Evolutionary conservation across 352 stramenopile genomes (phyloP), one percentile per base, ranked within the genome.

Genomic region (Peronospora farinosa): DNA sequence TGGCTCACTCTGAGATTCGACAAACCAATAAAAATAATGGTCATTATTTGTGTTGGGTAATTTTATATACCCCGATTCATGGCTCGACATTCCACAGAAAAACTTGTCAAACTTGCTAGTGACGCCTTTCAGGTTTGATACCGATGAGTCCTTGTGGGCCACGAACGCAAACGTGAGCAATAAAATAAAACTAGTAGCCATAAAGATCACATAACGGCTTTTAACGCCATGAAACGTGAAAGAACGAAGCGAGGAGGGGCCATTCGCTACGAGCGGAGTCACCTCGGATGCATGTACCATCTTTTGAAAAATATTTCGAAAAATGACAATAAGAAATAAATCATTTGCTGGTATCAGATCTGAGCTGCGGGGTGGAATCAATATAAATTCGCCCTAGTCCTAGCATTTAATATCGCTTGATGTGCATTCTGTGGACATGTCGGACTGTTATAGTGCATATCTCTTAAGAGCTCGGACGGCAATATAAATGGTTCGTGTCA

Each of bases 1-100:
- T 2, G 65, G 59, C 5, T 54, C 40, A 9, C 40, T 57, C n/a
- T 56, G 61, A 4, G 75, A 84, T 48, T 78, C 57, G 0, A 79
- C 66, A 45, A 79, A 80, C 75, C 75, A 86, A 50, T 84, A 86
- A 56, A 86, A 86, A 55, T 84, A 86, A 23, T 78, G 54, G 44
- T 83, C 65, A 31, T 79, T 69, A 13, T 64, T 35, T 41, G 65
- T 72, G 48, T 81, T 75, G 12, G 70, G 56, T 13, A 84, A 45
- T 39, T 78, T 73, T 8, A 84, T 64, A 45, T 84, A 80, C 0
- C 68, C 73, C 12, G 65, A 72, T 21, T 82, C 66, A 32, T 78
- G 56, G 10, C 42, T 59, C 5, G 57, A 46, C 30, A 74, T 50
- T 5, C 69, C 63, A 42, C 69, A 83, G 57, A 78, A 77, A 21